Conservation (phyloP, 371 early-diverging fungal genomes). For the Rhizomucor pusillus region DNA sequence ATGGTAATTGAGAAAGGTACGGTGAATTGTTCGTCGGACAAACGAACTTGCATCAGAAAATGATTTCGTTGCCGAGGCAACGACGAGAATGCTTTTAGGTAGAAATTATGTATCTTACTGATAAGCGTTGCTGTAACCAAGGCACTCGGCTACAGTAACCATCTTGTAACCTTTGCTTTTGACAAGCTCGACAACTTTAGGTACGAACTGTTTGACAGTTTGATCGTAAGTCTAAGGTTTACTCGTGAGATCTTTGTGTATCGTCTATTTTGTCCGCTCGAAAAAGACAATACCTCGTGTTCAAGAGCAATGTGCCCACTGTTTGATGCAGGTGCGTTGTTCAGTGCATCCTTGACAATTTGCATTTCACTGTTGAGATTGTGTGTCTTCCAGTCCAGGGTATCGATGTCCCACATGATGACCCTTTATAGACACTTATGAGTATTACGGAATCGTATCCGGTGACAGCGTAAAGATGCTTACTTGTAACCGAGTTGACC, state of each 20-base stretch:
- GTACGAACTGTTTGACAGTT: conserved; percentile 37
- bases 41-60: too few relatives aligned
- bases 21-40: too few relatives aligned
- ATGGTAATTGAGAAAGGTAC: too few relatives aligned
- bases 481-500: conserved; percentile 44
- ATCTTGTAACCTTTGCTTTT: conserved; percentile 25
- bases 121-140: conserved; percentile 3
- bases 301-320: conserved; percentile 42
- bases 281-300: conserved; percentile 27
- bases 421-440: conserved; percentile 12
- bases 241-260: background rate
- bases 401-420: conserved; percentile 58
- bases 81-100: too few relatives aligned
- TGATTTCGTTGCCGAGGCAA: too few relatives aligned
- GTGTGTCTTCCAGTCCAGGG: conserved; percentile 44
- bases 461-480: background rate
- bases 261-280: background rate
- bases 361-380: conserved; percentile 17
- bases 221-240: conserved; percentile 8
- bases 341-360: conserved; percentile 14
- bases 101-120: too few relatives aligned
- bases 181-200: conserved; percentile 32
- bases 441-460: background rate
- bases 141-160: conserved; percentile 42
- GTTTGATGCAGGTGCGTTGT: conserved; percentile 1